A percentile compares a stretch with the other conserved stretches of the same genome.
Conservation (phyloP, 2,329 filamentous ascomycete genomes). For the Parascedosporium putredinis region DNA sequence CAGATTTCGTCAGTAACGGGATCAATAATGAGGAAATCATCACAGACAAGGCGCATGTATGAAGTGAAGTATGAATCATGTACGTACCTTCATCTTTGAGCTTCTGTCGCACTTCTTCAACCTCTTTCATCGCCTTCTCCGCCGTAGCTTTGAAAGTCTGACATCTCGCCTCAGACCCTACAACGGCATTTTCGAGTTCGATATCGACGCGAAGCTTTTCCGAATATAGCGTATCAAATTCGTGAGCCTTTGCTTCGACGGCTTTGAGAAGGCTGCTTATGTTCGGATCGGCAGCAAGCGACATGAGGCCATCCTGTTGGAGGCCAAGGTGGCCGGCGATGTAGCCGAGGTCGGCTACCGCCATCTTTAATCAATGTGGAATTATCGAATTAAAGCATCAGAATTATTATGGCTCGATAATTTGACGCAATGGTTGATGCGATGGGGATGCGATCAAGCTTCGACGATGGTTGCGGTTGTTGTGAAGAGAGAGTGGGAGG, state of each 20-base stretch:
- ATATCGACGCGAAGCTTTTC: slow-evolving; percentile 86
- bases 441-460: neutral
- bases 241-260: slow-evolving; percentile 68
- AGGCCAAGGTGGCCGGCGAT: slow-evolving; percentile 62
- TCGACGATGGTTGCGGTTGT: neutral
- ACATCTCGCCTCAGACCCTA: slow-evolving; percentile 70
- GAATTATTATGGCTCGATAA: neutral
- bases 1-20: no score
- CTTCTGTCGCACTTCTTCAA: slow-evolving; percentile 71
- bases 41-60: no score
- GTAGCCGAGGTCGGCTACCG: slow-evolving; percentile 57
- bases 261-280: slow-evolving; percentile 65
- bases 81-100: slow-evolving; percentile 67
- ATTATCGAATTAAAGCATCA: neutral
- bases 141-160: slow-evolving; percentile 72
- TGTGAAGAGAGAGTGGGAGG: neutral
- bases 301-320: slow-evolving; percentile 51
- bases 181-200: slow-evolving; percentile 82
- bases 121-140: slow-evolving; percentile 74
- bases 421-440: neutral
- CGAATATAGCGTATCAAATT: slow-evolving; percentile 70
- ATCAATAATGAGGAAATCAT: no score
- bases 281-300: slow-evolving; percentile 58
- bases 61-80: neutral
- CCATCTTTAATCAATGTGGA: slow-evolving; percentile 9